Conservation (phyloP, 2,329 filamentous ascomycete genomes). For the Metarhizium album region DNA sequence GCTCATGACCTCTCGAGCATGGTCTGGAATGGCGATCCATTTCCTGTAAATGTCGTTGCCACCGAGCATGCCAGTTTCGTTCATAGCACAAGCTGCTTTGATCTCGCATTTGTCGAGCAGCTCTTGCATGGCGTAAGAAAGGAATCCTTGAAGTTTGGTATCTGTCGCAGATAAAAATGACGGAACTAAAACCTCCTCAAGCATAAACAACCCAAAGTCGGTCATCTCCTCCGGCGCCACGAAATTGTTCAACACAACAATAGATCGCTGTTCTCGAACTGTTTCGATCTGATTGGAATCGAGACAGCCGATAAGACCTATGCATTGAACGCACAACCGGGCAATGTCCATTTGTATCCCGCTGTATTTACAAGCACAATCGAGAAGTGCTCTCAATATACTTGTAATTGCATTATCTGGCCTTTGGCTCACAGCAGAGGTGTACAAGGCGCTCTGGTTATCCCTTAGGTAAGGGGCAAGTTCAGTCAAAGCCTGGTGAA, state of each 20-base stretch:
- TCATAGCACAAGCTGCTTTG: constrained; percentile 39
- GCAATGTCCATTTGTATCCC: constrained; percentile 56
- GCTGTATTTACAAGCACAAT: constrained; percentile 75
- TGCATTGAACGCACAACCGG: constrained; percentile 64
- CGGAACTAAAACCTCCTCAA: constrained; percentile 81
- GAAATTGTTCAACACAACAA: constrained; percentile 84
- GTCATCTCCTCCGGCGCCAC: constrained; percentile 64
- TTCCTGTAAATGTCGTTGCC: constrained; percentile 54
- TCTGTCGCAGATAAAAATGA: constrained; percentile 87
- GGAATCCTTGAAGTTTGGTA: constrained; percentile 75
- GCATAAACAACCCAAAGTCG: constrained; percentile 73
- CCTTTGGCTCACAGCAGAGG: constrained; percentile 71
- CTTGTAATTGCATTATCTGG: constrained; percentile 63
- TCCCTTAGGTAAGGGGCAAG: constrained; percentile 60
- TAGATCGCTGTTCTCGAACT: constrained; percentile 65
- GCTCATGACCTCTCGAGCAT: constrained; percentile 67
- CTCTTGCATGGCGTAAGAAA: constrained; percentile 92
- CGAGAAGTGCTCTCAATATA: constrained; percentile 68
- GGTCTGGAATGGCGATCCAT: constrained; percentile 70
- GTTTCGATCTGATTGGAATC: constrained; percentile 85
- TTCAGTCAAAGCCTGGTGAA: constrained; percentile 70
- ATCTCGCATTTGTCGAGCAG: constrained; percentile 71
- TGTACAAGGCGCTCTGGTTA: constrained; percentile 70
- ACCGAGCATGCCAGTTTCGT: constrained; percentile 30
- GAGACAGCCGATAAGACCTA: constrained; percentile 83